Evolutionary conservation across 257 asterid species (phyloP), one percentile per base, ranked within the genome.

Genomic region (Jacaranda mimosifolia): DNA sequence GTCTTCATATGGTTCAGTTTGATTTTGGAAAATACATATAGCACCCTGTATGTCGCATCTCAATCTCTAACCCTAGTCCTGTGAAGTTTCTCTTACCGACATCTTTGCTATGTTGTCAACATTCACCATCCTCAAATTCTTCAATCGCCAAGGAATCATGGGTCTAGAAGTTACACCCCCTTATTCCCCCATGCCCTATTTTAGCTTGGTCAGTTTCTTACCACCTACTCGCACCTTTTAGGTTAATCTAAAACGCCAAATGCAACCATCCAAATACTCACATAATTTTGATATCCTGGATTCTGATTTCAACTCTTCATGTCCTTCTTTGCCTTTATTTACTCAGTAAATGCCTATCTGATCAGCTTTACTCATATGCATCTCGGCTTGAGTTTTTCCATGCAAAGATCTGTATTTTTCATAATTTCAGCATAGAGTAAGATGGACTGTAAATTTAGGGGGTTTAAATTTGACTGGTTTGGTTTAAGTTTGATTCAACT

Each of bases 241-340:
- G 26, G 49, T 43, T 32, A n/a, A n/a, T 21, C n/a, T n/a, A 40
- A 57, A 58, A 19, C 4, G 17, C 69, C 49, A 63, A 42, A 26
- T 1, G 51, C 42, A 60, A 67, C n/a, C 10, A 36, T 35, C 39
- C 55, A 3, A 7, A 15, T 56, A 8, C 46, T 3, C 6, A 12
- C 17, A 42, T 9, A 1, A 5, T 57, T 21, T 4, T 55, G 46
- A n/a, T 48, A 43, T 68, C 19, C 32, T 67, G 68, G 43, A 49
- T 60, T n/a, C n/a, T n/a, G n/a, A 72, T 72, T 68, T 26, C 17
- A 9, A 68, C 10, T 58, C 53, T 45, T 63, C 63, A 58, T 56
- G 8, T 49, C 18, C 12, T 62, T 62, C 26, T 57, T 65, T 67
- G 26, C 48, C 35, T 73, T 56, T 73, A 11, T n/a, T 67, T 56